phyloP scores from a whole-genome alignment of 140 eudicot genomes.

The Anethum foeniculum region DNA sequence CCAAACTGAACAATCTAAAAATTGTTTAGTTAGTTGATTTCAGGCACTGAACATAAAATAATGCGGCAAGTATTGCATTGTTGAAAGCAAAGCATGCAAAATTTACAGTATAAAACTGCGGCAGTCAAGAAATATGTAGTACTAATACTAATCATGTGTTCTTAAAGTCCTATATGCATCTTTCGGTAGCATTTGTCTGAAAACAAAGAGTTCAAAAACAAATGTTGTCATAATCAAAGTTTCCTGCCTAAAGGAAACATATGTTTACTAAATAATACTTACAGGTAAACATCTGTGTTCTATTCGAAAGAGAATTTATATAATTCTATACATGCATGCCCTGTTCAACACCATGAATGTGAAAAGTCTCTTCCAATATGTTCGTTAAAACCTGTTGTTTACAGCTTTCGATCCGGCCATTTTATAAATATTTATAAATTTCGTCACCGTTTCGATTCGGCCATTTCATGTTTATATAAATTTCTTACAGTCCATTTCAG shows the following conservation, averaged over 20 bases:
- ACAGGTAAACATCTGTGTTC: not conserved
- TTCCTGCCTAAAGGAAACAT: not conserved
- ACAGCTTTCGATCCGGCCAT: not conserved
- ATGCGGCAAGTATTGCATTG: no score
- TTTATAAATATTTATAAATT: not conserved
- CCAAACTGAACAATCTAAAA: no score
- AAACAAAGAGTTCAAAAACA: not conserved
- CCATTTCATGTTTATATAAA: no score
- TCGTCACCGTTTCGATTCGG: not conserved
- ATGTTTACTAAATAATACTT: not conserved
- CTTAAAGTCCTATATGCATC: no score
- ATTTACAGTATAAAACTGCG: not conserved
- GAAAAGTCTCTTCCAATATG: slow-evolving; percentile 2
- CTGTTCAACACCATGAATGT: not conserved
- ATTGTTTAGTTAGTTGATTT: not conserved
- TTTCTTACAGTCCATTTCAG: not conserved
- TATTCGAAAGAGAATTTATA: not conserved
- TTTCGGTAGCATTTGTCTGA: no score
- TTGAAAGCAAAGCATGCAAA: not conserved
- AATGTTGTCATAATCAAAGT: not conserved
- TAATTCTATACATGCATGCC: not conserved
- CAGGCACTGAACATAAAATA: not conserved
- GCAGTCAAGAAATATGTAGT: not conserved
- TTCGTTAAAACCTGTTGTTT: not conserved
- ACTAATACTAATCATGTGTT: no score